Conservation (phyloP, 352 stramenopile species). For the Aphanomyces astaci region DNA sequence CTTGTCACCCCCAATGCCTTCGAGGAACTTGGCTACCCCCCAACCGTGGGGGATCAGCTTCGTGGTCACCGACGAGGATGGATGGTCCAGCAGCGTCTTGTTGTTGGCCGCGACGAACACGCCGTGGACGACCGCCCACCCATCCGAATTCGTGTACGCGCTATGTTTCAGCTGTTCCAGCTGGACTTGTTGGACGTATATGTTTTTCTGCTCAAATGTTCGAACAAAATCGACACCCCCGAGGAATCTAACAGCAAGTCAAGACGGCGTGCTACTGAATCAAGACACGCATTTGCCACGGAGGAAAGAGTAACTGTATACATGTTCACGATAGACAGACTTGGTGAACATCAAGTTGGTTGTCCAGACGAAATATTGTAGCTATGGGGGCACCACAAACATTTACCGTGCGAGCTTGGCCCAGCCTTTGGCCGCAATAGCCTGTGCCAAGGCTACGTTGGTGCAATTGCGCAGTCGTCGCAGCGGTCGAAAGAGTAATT, state of each 20-base stretch:
- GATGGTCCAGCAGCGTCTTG: constrained; percentile 20
- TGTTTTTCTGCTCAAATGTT: constrained; percentile 59
- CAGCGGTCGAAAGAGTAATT: constrained; percentile 54
- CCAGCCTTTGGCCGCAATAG: constrained; percentile 45
- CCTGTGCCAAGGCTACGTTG: constrained; percentile 39
- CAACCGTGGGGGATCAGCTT: constrained; percentile 55
- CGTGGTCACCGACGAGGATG: neutral
- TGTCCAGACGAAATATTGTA: neutral
- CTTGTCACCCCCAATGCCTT: constrained; percentile 31
- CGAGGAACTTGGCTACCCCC: constrained; percentile 69
- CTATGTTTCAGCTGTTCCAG: constrained; percentile 53
- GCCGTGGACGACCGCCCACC: constrained; percentile 68
- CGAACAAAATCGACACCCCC: constrained; percentile 57
- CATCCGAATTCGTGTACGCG: constrained; percentile 54
- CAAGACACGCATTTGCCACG: too few species aligned
- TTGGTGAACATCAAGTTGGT: too few species aligned
- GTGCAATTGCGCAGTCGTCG: constrained; percentile 46
- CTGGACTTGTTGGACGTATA: constrained; percentile 38
- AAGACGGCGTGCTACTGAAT: too few species aligned
- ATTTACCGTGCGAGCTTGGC: constrained; percentile 31
- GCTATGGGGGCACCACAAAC: neutral
- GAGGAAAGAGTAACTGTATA: too few species aligned
- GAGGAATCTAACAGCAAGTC: too few species aligned
- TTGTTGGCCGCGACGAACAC: constrained; percentile 52
- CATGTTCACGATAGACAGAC: too few species aligned